Evolutionary conservation across 73 alveolate species (phyloP), one percentile per base, ranked within the genome.

Genomic region (Breviolum minutum): DNA sequence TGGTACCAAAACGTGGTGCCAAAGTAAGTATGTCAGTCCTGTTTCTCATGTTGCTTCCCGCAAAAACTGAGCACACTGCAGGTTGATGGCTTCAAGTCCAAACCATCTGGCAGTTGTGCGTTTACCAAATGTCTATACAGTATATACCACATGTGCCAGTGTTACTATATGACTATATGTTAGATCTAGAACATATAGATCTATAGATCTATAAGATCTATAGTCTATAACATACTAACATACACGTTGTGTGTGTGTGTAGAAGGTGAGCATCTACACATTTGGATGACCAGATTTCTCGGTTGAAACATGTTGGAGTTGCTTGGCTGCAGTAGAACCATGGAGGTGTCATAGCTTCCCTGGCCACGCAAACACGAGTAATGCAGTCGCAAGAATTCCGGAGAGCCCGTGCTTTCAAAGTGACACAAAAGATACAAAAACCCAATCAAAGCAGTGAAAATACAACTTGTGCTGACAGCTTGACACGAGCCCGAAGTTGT

Each of bases 321-420:
- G 62, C 96, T 32, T 16, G 96, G 96, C 96, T 89, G 96, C 27
- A 89, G 74, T 71, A 89, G 79, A 40, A 89, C 87, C 96, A 89
- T 68, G 63, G 96, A 89, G 71, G 96, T 89, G 96, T 89, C 96
- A 29, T 66, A 89, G 87, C 87, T 68, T 13, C 96, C 96, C 96
- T 89, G 96, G 60, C 40, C 22, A 54, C 13, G 22, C 76, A 10
- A 32, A 61, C 24, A n/a, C 54, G 3, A 40, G 54, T 40, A 40
- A 40, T 40, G 54, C 54, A 3, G 54, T 40, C 54, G 54, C 54
- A 40, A 40, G 3, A 0, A 40, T 40, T 40, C 54, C 54, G 54
- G 0, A 40, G 54, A 40, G 54, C 54, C 54, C 54, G 0, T 40
- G 54, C 54, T 40, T 40, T 40, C 54, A 40, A 40, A 40, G 54